Conservation (phyloP, 1,284 basidiomycete species). For the Termitomyces sp. region DNA sequence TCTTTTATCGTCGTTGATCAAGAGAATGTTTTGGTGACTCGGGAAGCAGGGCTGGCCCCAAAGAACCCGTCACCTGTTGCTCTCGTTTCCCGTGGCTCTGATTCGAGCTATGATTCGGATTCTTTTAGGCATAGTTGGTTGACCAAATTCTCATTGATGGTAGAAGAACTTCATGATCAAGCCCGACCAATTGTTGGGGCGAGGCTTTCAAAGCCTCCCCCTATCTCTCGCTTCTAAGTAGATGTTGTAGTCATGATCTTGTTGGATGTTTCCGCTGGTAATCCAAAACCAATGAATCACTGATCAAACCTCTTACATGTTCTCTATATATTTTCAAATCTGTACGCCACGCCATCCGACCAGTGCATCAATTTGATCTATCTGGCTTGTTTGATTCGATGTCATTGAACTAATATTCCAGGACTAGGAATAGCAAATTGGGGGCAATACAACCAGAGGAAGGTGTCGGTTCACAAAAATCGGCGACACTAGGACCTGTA, state of each 20-base stretch:
- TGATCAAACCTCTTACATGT: not conserved
- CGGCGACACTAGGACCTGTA: too few relatives aligned
- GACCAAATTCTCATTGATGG: not conserved
- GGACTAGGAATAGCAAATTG: too few relatives aligned
- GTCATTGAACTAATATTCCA: too few relatives aligned
- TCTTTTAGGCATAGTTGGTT: not conserved
- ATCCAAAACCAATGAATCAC: not conserved
- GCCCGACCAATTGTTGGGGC: not conserved
- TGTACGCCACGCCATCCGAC: too few relatives aligned
- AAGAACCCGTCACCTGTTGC: not conserved
- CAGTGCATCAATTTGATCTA: too few relatives aligned
- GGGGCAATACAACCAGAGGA: too few relatives aligned
- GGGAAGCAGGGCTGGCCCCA: not conserved
- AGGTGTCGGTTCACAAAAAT: too few relatives aligned
- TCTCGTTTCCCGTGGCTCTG: not conserved
- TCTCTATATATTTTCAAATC: too few relatives aligned
- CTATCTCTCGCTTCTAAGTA: slow-evolving; percentile 22
- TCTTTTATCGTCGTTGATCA: slow-evolving; percentile 13
- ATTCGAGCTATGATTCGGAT: not conserved
- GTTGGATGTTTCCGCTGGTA: too few relatives aligned
- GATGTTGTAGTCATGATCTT: not conserved
- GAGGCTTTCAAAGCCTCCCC: slow-evolving; percentile 22
- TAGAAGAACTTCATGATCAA: slow-evolving; percentile 1
- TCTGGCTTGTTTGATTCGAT: too few relatives aligned
- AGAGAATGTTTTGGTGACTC: slow-evolving; percentile 7